Percentiles rank a stretch among this genome's conserved stretches.
phyloP scores from a whole-genome alignment of 495 filamentous ascomycete species.

The Neurospora sp. region DNA sequence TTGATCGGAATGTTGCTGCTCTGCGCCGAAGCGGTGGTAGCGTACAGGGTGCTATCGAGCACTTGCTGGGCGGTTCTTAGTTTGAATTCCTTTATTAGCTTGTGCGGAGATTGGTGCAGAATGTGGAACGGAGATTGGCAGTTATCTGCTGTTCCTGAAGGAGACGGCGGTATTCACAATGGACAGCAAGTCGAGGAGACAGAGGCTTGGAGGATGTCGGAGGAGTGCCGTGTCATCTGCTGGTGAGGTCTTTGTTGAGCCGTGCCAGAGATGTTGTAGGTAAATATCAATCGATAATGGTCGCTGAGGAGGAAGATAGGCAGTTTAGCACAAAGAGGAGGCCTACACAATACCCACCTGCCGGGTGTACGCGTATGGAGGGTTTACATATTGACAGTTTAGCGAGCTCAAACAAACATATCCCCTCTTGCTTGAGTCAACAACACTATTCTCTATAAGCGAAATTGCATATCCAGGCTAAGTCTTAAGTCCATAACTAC shows the following conservation, averaged over 20 bases:
- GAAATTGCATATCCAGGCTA: background rate
- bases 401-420: background rate
- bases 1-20: conserved; percentile 84
- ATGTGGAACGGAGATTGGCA: background rate
- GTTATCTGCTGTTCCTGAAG: background rate
- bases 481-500: conserved; percentile 6
- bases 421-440: background rate
- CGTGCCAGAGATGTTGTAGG: background rate
- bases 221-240: background rate
- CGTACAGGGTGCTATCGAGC: conserved; percentile 90
- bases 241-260: background rate
- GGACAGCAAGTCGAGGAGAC: background rate
- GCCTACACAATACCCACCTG: background rate
- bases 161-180: background rate
- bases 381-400: background rate
- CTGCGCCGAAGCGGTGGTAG: conserved; percentile 83
- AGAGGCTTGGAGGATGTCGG: background rate
- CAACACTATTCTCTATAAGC: background rate
- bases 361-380: background rate
- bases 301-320: background rate
- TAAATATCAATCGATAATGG: background rate
- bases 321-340: background rate
- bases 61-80: conserved; percentile 40
- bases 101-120: background rate
- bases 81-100: background rate